Base-by-base conservation (phyloP, 2,329 filamentous ascomycete species). In the Alternaria metachromatica region DNA sequence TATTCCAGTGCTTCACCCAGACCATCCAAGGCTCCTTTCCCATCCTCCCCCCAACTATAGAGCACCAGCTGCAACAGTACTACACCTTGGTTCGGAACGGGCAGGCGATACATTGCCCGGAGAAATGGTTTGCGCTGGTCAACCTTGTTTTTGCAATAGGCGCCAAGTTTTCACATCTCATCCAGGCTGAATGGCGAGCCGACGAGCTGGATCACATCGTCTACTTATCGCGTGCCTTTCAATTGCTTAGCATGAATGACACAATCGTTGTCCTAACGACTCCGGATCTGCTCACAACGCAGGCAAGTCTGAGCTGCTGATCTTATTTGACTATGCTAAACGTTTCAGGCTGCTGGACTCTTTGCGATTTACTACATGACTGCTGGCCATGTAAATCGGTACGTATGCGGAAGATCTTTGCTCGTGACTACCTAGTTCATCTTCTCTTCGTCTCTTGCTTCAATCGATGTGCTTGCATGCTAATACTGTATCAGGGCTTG, bases 81-180 rank as follows among this genome's bases (percentile, higher is more conserved):
- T 62, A 63, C 49, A 33, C 60, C 5, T 13, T 61, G 23, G 28
- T 65, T 3, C 55, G 56, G 25, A 46, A 13, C 3, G 48, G 48
- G 11, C 50, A 60, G 21, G 41, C 53, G 13, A 48, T 63, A 46
- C 57, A 58, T 5, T 55, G 56, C 28, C 59, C 68, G 10, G n/a
- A 62, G 8, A 63, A 45, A 25, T 80, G 78, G 79, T 70, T 73
- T 5, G 76, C 74, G 7, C 73, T 79, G 12, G 54, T 82, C 15
- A 81, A 82, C 55, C 60, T 81, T 12, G 71, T 82, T 3, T 80
- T 82, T 55, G 80, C 80, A n/a, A 78, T 82, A 37, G 79, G 76
- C 5, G 71, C 78, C 18, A 70, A 74, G 45, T 76, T 77, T 59
- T 74, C 75, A 5, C 69, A 75, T 48, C 65, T 79, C 43, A 64